phyloP scores from a whole-genome alignment of 306 rosid species.

The Myrica gale region DNA sequence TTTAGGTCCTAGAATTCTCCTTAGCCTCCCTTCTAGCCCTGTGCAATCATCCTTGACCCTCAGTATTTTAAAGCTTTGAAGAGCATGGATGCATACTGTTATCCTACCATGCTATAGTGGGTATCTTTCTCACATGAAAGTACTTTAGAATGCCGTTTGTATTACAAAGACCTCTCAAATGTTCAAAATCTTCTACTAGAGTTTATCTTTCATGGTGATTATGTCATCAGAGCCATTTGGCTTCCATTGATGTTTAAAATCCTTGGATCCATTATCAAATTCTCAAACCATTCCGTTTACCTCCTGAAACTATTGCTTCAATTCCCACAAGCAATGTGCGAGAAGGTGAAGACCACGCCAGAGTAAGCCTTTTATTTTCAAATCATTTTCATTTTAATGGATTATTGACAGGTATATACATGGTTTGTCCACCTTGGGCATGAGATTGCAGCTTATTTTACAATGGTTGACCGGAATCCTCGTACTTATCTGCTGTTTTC shows the following conservation, averaged over 20 bases:
- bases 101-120: not conserved
- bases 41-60: conserved; percentile 1
- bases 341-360: conserved; percentile 42
- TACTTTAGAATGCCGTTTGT: not conserved
- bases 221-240: not conserved
- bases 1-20: not conserved
- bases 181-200: too few relatives aligned
- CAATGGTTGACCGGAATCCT: conserved; percentile 95
- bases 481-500: conserved; percentile 81
- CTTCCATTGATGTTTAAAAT: not conserved
- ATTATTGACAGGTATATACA: conserved; percentile 84
- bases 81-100: not conserved
- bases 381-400: conserved; percentile 65
- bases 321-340: conserved; percentile 33
- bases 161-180: not conserved
- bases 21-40: not conserved
- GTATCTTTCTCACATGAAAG: not conserved
- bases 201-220: too few relatives aligned
- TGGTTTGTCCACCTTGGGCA: conserved; percentile 80
- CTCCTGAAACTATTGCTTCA: conserved; percentile 17
- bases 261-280: conserved; percentile 7
- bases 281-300: conserved; percentile 14
- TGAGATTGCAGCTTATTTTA: conserved; percentile 99
- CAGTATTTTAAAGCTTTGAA: not conserved
- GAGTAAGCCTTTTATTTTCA: conserved; percentile 62